Base-by-base conservation (phyloP, 495 filamentous ascomycete genomes). In the Bryoglossum gracile region DNA sequence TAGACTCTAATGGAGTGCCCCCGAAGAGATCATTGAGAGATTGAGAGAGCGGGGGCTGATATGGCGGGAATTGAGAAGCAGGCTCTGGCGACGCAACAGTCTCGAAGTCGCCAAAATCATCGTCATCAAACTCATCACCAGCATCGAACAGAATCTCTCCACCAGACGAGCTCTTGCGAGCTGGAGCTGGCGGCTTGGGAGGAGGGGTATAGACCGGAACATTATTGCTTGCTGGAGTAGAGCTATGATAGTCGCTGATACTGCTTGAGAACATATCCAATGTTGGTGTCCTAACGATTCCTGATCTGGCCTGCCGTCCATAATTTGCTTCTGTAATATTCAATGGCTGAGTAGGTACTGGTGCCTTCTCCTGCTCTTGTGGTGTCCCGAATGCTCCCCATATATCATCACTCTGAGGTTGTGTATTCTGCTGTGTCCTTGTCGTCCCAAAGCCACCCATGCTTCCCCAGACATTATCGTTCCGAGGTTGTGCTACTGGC, bases 101-200 rank as follows among this genome's bases (percentile, higher is more conserved):
- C 56, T 85, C 84, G 54, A 89, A 89, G 46, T 87, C 83, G 11
- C 84, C 84, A 76, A 83, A 89, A 10, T 81, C 83, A 58, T 87
- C 83, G 26, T 84, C 79, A 5, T 74, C 73, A 5, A 58, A 51
- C 14, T 52, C 51, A 41, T 73, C 73, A 14, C 62, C 53, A 21
- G 68, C 72, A 59, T 77, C 74, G 46, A 74, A 73, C 36, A 74
- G 50, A 6, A 73, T 64, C 49, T 72, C 55, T 50, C 57, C 53
- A 21, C 36, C 46, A 17, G 40, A 53, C 5, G 58, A 57, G 26
- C 47, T 55, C 35, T 45, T 42, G 16, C 33, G 37, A 6, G 18
- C 16, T 2, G 47, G 23, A 14, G 16, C 21, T 43, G 53, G 50
- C 33, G 30, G 25, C 18, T 17, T 25, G 11, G 34, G 40, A 19